Evolutionary conservation across 2,329 filamentous ascomycete genomes (phyloP), one percentile per base, ranked within the genome.

Genomic region (Aspergillus cejpii): DNA sequence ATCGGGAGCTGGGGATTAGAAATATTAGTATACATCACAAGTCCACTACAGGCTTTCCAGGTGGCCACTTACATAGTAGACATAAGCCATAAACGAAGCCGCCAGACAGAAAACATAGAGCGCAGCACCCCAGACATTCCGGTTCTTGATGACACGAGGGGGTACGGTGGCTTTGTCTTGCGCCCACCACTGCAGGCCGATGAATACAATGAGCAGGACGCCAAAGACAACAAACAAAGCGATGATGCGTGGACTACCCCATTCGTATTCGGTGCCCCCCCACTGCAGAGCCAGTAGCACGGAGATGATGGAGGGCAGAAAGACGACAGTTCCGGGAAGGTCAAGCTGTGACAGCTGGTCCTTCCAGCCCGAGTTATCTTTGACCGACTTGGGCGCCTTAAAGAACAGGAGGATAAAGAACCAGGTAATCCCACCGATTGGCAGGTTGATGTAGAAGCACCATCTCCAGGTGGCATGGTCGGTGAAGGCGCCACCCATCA

Each of bases 181-280:
- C 28, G 62, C 61, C 55, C 61, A 66, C 41, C 50, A 48, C 47
- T 74, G 66, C 44, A 70, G 52, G 0, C 44, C 48, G 17, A 64
- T 42, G 44, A 74, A 71, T 2, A 67, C 64, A 4, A 71, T 66
- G 1, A 69, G 66, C 7, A 77, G 62, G 5, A 77, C 67, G n/a
- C 70, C 69, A 46, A 75, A 75, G 2, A 78, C 63, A 1, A 74
- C 65, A 20, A 79, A 70, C 8, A 77, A 62, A 0, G 67, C 68
- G 39, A 77, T 72, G 42, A 77, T 67, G 10, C 65, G 68, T 17
- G 59, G 62, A 49, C 65, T 67, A 20, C 54, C 58, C 74, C 74
- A 77, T 1, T 65, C 31, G 29, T 73, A 69, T 24, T 60, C 69
- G 11, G 66, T 67, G 3, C 71, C 68, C 14, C 72, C 71, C 63